A percentile compares a stretch with the other conserved stretches of the same genome.
Evolutionary conservation across 305 asterid species (phyloP).

Genomic region (Solanum chacoense): DNA sequence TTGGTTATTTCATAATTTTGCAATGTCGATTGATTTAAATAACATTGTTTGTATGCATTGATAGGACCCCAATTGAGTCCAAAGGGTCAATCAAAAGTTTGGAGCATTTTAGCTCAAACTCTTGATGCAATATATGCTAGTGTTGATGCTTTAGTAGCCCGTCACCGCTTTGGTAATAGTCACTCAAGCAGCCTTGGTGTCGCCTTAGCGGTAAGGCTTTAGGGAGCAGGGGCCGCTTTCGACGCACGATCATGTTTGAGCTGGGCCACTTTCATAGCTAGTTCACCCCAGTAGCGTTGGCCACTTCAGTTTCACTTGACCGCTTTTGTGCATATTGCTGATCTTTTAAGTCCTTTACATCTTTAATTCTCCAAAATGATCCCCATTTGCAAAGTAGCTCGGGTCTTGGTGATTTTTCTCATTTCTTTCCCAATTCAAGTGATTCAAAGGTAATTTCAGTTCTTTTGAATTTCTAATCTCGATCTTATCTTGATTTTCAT

Average conservation of each 20-base stretch:
- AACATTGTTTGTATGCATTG: background rate
- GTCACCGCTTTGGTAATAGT: background rate
- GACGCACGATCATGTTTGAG: too few relatives aligned
- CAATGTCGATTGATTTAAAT: background rate
- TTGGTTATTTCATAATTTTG: background rate
- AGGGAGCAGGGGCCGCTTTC: background rate
- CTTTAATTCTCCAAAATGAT: background rate
- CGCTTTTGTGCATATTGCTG: background rate
- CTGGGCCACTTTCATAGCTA: background rate
- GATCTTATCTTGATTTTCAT: too few relatives aligned
- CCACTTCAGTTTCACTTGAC: background rate
- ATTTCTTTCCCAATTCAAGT: background rate
- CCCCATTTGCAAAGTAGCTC: background rate
- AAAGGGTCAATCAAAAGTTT: background rate
- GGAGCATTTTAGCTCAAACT: background rate
- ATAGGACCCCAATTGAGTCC: background rate
- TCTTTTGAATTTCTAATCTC: background rate
- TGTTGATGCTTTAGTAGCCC: background rate
- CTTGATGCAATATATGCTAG: background rate
- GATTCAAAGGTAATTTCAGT: background rate
- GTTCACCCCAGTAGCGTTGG: background rate
- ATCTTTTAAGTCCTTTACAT: too few relatives aligned
- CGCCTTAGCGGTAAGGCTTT: background rate
- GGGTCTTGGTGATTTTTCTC: background rate
- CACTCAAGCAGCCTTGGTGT: background rate